phyloP scores from a whole-genome alignment of 2,329 filamentous ascomycete species.

The Periconia digitata region DNA sequence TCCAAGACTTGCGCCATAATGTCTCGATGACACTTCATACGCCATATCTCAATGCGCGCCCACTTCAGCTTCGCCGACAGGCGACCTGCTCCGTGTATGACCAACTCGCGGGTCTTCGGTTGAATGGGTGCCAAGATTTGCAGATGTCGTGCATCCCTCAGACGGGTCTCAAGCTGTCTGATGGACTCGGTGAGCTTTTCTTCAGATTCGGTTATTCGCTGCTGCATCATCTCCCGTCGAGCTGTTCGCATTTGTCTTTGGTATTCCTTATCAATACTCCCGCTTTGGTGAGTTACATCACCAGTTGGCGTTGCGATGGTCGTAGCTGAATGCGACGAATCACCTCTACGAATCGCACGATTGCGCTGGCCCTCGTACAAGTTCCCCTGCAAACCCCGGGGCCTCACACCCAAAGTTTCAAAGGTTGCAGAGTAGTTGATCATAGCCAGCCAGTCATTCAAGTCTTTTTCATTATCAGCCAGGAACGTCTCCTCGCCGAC shows the following conservation, averaged over 20 bases:
- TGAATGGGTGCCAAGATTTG: conserved; percentile 88
- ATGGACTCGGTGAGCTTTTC: conserved; percentile 72
- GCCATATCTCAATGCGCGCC: conserved; percentile 93
- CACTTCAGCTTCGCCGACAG: conserved; percentile 89
- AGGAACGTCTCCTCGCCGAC: conserved; percentile 84
- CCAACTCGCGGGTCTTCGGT: conserved; percentile 81
- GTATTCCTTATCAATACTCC: conserved; percentile 77
- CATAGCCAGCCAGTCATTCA: conserved; percentile 96
- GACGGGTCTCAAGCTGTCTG: conserved; percentile 76
- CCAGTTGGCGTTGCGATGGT: conserved; percentile 72
- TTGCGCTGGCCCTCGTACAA: conserved; percentile 81
- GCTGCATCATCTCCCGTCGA: conserved; percentile 76
- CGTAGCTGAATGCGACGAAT: conserved; percentile 55
- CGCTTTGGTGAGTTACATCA: conserved; percentile 71
- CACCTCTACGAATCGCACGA: conserved; percentile 70
- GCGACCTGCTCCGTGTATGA: conserved; percentile 80
- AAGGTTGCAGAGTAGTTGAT: conserved; percentile 97
- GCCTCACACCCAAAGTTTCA: conserved; percentile 84
- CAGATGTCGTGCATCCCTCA: conserved; percentile 88
- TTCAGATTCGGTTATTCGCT: conserved; percentile 81
- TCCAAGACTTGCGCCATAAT: conserved; percentile 83
- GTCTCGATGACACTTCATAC: conserved; percentile 84
- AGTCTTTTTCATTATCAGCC: conserved; percentile 84
- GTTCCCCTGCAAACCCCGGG: conserved; percentile 82
- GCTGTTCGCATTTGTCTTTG: conserved; percentile 83